phyloP scores from a whole-genome alignment of 164 flowering plant genomes.

The Berberis thunbergii region DNA sequence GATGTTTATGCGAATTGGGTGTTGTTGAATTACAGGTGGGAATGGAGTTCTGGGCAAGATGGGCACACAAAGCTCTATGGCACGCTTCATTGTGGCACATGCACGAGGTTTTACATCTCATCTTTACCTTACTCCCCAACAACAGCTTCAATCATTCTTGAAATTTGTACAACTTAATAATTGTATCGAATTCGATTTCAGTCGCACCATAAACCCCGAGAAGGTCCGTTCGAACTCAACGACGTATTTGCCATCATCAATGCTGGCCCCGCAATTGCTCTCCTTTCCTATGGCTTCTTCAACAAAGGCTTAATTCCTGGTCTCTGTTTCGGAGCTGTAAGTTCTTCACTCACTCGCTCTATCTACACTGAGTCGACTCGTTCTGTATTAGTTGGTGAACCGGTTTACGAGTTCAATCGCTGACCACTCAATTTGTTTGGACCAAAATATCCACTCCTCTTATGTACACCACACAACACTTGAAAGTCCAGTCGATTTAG shows the following conservation, averaged over 20 bases:
- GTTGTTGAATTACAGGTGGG: conserved; percentile 48
- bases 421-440: neutral
- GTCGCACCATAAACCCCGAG: conserved; percentile 87
- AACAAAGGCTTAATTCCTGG: conserved; percentile 83
- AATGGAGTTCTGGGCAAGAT: conserved; percentile 93
- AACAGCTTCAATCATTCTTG: neutral
- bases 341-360: conserved; percentile 10
- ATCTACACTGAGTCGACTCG: neutral
- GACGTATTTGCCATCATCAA: conserved; percentile 78
- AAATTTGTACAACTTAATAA: no score
- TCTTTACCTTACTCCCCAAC: no score
- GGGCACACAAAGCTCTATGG: conserved; percentile 88
- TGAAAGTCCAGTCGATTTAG: neutral
- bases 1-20: neutral
- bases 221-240: conserved; percentile 82
- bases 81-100: conserved; percentile 91
- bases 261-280: conserved; percentile 76
- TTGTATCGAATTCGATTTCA: conserved; percentile 16
- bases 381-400: neutral
- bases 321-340: conserved; percentile 82
- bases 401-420: neutral
- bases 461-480: neutral
- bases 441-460: neutral
- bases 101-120: conserved; percentile 52
- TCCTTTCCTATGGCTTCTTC: conserved; percentile 70